Percentiles rank a stretch among this genome's conserved stretches.
These are phyloP conservation scores for Chaetomium sp. DNA, from an alignment of 2,329 filamentous ascomycete species.

Conservation along the genomic window DNA sequence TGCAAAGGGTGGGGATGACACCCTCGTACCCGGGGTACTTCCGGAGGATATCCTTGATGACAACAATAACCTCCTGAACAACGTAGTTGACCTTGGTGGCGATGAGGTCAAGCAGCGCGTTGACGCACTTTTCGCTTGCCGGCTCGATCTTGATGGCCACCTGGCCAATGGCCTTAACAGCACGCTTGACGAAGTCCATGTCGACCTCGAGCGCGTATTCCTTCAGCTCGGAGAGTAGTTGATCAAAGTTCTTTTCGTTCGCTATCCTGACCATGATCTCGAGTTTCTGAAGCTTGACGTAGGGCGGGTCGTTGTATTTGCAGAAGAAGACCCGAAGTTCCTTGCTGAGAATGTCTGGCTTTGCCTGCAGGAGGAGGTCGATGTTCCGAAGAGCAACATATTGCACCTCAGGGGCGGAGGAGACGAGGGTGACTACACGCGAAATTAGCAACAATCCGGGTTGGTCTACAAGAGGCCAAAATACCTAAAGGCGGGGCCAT, in stretches of 20 bases:
- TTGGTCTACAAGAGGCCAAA: conserved; percentile 33
- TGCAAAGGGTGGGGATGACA: conserved; percentile 93
- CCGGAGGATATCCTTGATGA: conserved; percentile 97
- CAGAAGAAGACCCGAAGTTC: conserved; percentile 98
- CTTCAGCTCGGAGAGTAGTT: conserved; percentile 89
- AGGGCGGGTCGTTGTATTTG: conserved; percentile 98
- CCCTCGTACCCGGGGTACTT: conserved; percentile 98
- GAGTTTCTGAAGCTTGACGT: conserved; percentile 95
- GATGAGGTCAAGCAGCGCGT: conserved; percentile 88
- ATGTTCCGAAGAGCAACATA: conserved; percentile 97
- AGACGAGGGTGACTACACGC: conserved; percentile 83
- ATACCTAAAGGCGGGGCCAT: conserved; percentile 93
- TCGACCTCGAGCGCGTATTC: conserved; percentile 98
- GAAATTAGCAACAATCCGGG: conserved; percentile 33
- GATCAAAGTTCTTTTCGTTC: conserved; percentile 94
- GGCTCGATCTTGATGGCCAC: conserved; percentile 98
- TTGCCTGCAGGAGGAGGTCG: conserved; percentile 90
- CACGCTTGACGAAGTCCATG: conserved; percentile 96
- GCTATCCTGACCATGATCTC: conserved; percentile 99
- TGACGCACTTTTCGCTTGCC: conserved; percentile 93
- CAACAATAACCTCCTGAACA: conserved; percentile 96
- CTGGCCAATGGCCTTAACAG: conserved; percentile 94
- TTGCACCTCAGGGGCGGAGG: conserved; percentile 94
- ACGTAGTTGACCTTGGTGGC: conserved; percentile 99
- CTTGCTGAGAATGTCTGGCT: conserved; percentile 95